These are phyloP conservation scores for Pilobolus umbonatus DNA, from an alignment of 192 early-diverging fungal species.

Conservation along the genomic window DNA sequence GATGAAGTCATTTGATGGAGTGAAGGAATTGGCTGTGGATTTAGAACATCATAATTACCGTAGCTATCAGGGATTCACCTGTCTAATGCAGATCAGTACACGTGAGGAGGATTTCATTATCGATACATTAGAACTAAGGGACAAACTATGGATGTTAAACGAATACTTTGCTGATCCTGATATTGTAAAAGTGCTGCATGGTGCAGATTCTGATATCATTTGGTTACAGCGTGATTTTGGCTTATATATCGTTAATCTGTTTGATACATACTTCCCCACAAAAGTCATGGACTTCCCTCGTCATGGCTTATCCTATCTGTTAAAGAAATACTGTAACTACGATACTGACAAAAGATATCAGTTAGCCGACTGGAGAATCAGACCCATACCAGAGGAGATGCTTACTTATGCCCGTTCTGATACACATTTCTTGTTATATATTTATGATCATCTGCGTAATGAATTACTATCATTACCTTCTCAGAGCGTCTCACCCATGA, in stretches of 20 bases:
- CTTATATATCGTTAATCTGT: constrained; percentile 91
- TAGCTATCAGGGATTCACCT: constrained; percentile 92
- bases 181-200: constrained; percentile 90
- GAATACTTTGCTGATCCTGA: constrained; percentile 79
- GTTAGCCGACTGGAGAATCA: constrained; percentile 94
- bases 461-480: constrained; percentile 68
- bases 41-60: constrained; percentile 95
- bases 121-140: constrained; percentile 80
- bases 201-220: constrained; percentile 91
- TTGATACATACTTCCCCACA: constrained; percentile 95
- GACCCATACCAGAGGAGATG: constrained; percentile 93
- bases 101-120: constrained; percentile 85
- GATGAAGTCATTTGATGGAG: constrained; percentile 55
- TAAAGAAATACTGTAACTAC: constrained; percentile 73
- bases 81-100: constrained; percentile 90
- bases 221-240: constrained; percentile 99
- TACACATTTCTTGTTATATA: constrained; percentile 94
- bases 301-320: constrained; percentile 79
- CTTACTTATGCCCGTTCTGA: constrained; percentile 86
- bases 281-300: constrained; percentile 74
- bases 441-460: constrained; percentile 90
- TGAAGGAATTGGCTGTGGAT: constrained; percentile 86
- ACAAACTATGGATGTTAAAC: constrained; percentile 74
- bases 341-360: constrained; percentile 93
- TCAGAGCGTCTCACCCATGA: constrained; percentile 61